Evolutionary conservation across 345 rosid species (phyloP).

Genomic region (Isatis tinctoria): DNA sequence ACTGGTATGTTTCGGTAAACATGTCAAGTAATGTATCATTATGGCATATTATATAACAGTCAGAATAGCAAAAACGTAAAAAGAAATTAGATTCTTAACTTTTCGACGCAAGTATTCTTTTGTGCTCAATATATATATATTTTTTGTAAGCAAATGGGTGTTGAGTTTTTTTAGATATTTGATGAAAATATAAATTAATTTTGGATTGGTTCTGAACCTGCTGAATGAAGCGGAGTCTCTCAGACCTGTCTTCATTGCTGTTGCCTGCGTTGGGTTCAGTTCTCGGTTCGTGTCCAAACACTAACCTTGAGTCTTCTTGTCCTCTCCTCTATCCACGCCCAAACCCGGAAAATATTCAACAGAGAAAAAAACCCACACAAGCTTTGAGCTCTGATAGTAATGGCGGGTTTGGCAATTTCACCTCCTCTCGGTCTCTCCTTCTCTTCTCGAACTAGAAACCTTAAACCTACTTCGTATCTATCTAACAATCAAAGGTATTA

Average conservation of each 20-base stretch:
- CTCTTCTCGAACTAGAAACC: conserved; percentile 29
- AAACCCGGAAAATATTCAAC: not conserved
- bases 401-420: conserved; percentile 51
- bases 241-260: not conserved
- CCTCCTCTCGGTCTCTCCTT: conserved; percentile 32
- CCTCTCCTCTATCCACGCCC: conserved; percentile 30
- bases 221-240: not conserved
- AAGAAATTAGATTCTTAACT: not conserved
- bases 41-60: not conserved
- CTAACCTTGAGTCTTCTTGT: conserved; percentile 9
- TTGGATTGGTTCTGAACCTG: not conserved
- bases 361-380: not conserved
- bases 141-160: not conserved
- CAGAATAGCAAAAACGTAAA: not conserved
- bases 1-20: conserved; percentile 1
- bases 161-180: not conserved
- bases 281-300: conserved; percentile 26
- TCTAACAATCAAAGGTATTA: conserved; percentile 38
- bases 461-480: conserved; percentile 23
- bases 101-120: not conserved
- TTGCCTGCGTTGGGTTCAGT: conserved; percentile 7
- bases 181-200: not conserved
- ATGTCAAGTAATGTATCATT: not conserved
- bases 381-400: conserved; percentile 24
- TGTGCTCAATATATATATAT: not conserved